Evolutionary conservation across 2,329 filamentous ascomycete genomes (phyloP), one percentile per base, ranked within the genome.

Genomic region (Didymella exigua): DNA sequence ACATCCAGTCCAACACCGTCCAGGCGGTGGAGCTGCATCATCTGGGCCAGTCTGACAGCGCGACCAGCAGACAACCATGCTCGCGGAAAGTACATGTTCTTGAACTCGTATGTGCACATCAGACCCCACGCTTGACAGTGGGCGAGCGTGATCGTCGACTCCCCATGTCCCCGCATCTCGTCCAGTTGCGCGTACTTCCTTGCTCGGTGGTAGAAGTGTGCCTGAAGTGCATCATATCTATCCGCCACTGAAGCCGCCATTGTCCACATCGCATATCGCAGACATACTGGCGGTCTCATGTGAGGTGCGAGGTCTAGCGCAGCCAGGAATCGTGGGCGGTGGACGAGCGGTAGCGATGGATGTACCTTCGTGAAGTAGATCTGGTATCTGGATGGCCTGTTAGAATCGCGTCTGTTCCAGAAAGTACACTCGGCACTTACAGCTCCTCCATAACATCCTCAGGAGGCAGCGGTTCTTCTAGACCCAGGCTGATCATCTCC

Each of bases 251-350:
- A 89, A 59, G 91, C 93, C n/a, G 93, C 92, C 67, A 92, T 79
- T n/a, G 89, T 90, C 93, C 93, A 98, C 82, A 98, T 96, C 50
- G 90, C 91, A 76, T 99, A 99, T 64, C 95, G 87, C 44, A 99
- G 78, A 61, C 89, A 91, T 26, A 96, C 86, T 0, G 93, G 91
- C 1, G 95, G 93, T 23, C 93, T 86, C 78, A 92, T 88, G 59
- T 87, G 87, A 16, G 91, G 91, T n/a, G 91, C 86, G 75, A 97
- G 81, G 68, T 93, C 91, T 87, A 97, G 91, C 27, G 91, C 90
- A 18, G 92, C 89, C 54, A 95, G 81, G 72, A 95, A 98, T 46
- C 93, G 86, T 56, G 88, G 90, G 66, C 88, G 89, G 73, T 99
- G 93, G 52, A 98, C 89, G 83, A 98, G 90, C 14, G 95, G 92